These are phyloP conservation scores for Rhododendron henanense DNA, from an alignment of 148 eudicot genomes.

Conservation along the genomic window DNA sequence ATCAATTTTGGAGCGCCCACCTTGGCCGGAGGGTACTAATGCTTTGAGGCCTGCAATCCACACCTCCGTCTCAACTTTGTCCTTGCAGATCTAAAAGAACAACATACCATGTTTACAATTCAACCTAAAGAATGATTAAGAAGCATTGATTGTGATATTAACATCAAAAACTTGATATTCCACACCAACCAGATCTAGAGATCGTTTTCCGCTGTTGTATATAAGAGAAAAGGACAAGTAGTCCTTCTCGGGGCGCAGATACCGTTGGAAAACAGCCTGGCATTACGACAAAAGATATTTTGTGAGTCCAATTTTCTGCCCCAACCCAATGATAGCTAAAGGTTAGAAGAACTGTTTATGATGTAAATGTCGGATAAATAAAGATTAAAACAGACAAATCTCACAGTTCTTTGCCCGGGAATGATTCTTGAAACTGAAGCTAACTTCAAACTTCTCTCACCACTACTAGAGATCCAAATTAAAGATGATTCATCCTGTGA, in stretches of 20 bases:
- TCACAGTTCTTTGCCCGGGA: constrained; percentile 97
- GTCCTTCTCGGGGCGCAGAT: constrained; percentile 84
- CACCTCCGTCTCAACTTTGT: constrained; percentile 90
- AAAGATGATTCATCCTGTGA: constrained; percentile 77
- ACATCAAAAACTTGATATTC: not conserved
- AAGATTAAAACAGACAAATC: constrained; percentile 17
- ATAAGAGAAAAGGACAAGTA: constrained; percentile 91
- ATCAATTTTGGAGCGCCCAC: constrained; percentile 91
- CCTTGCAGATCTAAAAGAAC: constrained; percentile 80
- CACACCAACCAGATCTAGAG: constrained; percentile 88
- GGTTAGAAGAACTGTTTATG: not conserved
- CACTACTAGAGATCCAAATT: constrained; percentile 79
- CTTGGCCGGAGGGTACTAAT: constrained; percentile 70
- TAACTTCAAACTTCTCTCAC: constrained; percentile 76
- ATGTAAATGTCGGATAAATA: not conserved
- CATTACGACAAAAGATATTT: not conserved
- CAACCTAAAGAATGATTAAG: not conserved
- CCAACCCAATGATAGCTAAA: not conserved
- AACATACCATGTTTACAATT: not conserved
- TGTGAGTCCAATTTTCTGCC: not conserved
- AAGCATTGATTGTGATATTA: not conserved
- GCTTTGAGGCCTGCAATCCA: constrained; percentile 95
- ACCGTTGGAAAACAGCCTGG: constrained; percentile 90
- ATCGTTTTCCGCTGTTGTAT: constrained; percentile 76
- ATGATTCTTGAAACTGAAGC: constrained; percentile 70